Evolutionary conservation across 2,329 filamentous ascomycete genomes (phyloP).

Genomic region (Diaporthe amygdali): DNA sequence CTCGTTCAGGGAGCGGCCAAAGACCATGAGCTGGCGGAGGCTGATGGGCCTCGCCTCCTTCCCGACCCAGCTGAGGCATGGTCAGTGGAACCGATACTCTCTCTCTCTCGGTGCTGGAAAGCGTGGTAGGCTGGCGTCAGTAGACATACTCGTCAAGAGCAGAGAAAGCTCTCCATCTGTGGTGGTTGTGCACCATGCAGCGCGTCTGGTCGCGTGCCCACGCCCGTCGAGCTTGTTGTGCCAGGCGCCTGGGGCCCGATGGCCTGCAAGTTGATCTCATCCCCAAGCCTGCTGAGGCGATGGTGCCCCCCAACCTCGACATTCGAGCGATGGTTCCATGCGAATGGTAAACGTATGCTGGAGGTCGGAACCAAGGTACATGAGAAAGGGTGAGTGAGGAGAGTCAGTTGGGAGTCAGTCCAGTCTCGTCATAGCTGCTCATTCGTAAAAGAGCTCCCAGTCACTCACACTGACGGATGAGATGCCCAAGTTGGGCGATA

Average conservation of each 20-base stretch:
- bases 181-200: conserved; percentile 35
- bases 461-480: not conserved
- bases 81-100: conserved; percentile 21
- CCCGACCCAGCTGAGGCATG: conserved; percentile 79
- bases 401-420: not conserved
- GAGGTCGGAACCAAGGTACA: not conserved
- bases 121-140: conserved; percentile 4
- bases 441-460: not conserved
- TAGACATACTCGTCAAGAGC: conserved; percentile 66
- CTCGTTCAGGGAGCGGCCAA: conserved; percentile 92
- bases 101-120: conserved; percentile 3
- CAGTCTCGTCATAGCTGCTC: not conserved
- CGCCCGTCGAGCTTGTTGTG: conserved; percentile 15
- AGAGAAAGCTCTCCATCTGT: conserved; percentile 67
- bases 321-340: conserved; percentile 24
- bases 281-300: conserved; percentile 14
- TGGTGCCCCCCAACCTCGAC: conserved; percentile 22
- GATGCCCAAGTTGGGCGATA: not conserved
- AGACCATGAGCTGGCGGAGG: conserved; percentile 94
- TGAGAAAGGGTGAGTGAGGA: not conserved
- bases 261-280: not conserved
- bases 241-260: not conserved
- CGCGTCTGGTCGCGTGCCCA: conserved; percentile 19
- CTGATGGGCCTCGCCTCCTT: conserved; percentile 95
- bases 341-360: conserved; percentile 4